Conservation (phyloP, 371 early-diverging fungal species). For the Mucor circinelloides region DNA sequence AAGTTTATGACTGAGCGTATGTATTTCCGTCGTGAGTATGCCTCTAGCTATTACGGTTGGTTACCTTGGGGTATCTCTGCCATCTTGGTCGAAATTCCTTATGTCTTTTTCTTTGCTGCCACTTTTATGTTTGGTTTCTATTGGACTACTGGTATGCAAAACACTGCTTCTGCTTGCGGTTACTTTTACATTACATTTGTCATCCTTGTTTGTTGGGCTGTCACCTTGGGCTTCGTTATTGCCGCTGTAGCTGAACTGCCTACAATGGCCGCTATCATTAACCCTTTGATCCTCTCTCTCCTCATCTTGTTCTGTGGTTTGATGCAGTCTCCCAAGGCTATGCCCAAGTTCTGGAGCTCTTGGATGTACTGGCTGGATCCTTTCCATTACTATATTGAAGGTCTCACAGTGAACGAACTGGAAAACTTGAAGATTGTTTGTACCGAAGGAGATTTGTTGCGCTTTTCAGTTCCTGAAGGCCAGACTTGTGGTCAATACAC, state of each 20-base stretch:
- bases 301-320: constrained; percentile 68
- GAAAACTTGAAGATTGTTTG: constrained; percentile 50
- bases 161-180: constrained; percentile 40
- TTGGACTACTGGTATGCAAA: constrained; percentile 64
- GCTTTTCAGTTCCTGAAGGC: constrained; percentile 56
- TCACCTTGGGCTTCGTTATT: constrained; percentile 67
- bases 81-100: constrained; percentile 55
- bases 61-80: constrained; percentile 55
- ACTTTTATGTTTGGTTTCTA: constrained; percentile 58
- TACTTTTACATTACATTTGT: constrained; percentile 61
- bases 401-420: constrained; percentile 65
- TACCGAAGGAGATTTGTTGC: constrained; percentile 41
- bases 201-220: constrained; percentile 55
- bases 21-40: constrained; percentile 65
- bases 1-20: constrained; percentile 64
- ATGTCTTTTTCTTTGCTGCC: constrained; percentile 46
- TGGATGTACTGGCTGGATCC: constrained; percentile 78
- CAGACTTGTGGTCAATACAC: constrained; percentile 63
- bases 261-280: constrained; percentile 59
- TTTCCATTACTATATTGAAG: constrained; percentile 70
- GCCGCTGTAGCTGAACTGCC: constrained; percentile 65
- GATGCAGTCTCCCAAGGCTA: constrained; percentile 52
- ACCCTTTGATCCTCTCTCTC: constrained; percentile 62
- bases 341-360: constrained; percentile 69
- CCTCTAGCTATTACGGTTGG: constrained; percentile 69